Evolutionary conservation across 2,329 filamentous ascomycete species (phyloP), one percentile per base, ranked within the genome.

Genomic region (Monosporascus ibericus): DNA sequence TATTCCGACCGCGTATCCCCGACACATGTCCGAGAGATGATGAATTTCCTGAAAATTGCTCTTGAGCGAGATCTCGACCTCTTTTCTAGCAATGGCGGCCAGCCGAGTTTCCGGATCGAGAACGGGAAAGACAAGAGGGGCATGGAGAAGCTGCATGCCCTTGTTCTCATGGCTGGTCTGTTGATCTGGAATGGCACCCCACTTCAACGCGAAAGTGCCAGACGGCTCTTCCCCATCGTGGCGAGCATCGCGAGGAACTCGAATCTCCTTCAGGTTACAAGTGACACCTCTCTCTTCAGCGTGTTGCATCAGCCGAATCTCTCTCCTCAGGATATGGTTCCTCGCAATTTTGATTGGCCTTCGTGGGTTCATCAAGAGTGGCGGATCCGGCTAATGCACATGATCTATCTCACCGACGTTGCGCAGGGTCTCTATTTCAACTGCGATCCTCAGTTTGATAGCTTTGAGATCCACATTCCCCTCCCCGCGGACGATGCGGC

Each of bases 351-450:
- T 70, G 76, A 84, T 55, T 90, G 87, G 87, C 64, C 65, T 20
- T 67, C 71, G 5, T 90, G 87, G 87, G 72, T 88, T 36, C 82
- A 86, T 55, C 86, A 90, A 61, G 87, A 91, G 70, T 82, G 80
- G 63, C 80, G 85, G 42, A 80, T 81, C 30, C 77, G 87, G 40
- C 68, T 84, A 18, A 79, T 88, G 75, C 84, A 84, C 61, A 77
- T 82, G 60, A 75, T 88, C 3, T 84, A 84, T 62, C 69, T 88
- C 18, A 73, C 79, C 36, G 86, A 90, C 62, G 75, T 79, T 17
- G 81, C 84, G 11, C 78, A 86, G 64, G 81, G 81, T 18, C 78
- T 90, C 20, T 90, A 85, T 65, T 90, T 89, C 75, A 90, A 90
- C 65, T 70, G 72, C n/a, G 68, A 76, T 9, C 79, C 85, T 15